Percentiles rank a stretch among this genome's conserved stretches.
These are phyloP conservation scores for Olyra latifolia DNA, from an alignment of 176 grass and related monocot species.

Conservation along the genomic window DNA sequence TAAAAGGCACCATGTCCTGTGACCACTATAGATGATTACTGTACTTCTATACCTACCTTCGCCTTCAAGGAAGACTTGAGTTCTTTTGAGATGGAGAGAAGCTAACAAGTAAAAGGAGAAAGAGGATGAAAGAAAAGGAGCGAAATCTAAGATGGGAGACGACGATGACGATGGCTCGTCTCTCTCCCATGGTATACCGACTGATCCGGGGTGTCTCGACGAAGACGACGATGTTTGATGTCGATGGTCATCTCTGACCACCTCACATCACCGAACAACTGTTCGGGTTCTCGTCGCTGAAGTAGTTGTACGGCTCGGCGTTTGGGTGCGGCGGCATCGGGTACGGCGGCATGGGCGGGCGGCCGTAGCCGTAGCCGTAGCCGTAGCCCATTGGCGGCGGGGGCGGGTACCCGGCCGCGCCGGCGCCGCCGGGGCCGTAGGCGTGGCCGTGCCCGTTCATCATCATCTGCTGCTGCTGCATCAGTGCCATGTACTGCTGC, in stretches of 20 bases:
- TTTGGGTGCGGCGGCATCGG: constrained; percentile 45
- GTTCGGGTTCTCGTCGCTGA: constrained; percentile 72
- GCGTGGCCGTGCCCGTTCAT: constrained; percentile 37
- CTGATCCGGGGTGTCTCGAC: not conserved
- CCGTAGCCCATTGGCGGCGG: constrained; percentile 73
- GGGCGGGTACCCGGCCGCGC: constrained; percentile 40
- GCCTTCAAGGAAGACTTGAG: constrained; percentile 29
- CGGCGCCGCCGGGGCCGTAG: constrained; percentile 9
- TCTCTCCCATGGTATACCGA: constrained; percentile 22
- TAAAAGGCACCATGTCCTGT: constrained; percentile 30
- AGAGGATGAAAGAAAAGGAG: not conserved
- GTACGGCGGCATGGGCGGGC: constrained; percentile 42
- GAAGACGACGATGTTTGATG: not conserved
- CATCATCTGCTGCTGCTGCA: constrained; percentile 51
- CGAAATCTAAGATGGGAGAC: constrained; percentile 18
- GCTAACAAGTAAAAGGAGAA: not conserved
- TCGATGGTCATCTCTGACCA: no score
- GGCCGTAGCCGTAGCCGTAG: constrained; percentile 41
- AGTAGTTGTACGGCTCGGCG: constrained; percentile 49
- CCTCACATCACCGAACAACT: constrained; percentile 73
- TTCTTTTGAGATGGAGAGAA: constrained; percentile 24
- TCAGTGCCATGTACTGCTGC: constrained; percentile 49
- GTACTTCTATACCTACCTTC: constrained; percentile 43
- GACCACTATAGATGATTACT: constrained; percentile 40
- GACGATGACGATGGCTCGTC: no score